phyloP scores from a whole-genome alignment of 2,329 filamentous ascomycete genomes.

The Trichoderma harzianum region DNA sequence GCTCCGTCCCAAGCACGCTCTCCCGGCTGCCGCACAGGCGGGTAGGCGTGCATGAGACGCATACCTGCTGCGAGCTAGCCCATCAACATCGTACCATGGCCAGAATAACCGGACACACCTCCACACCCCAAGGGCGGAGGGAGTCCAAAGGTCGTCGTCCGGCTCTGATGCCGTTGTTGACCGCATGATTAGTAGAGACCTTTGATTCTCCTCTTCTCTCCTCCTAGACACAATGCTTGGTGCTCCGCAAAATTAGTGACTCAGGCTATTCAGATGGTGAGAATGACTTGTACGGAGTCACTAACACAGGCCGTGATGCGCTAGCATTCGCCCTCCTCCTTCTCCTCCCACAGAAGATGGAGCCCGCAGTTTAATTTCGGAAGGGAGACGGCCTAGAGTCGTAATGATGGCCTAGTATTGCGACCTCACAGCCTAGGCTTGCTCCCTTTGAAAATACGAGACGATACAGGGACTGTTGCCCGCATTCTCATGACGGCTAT shows the following conservation, averaged over 20 bases:
- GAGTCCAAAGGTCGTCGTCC: not conserved
- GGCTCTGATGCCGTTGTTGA: not conserved
- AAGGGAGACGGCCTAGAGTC: not conserved
- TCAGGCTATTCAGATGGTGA: not conserved
- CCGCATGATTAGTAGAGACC: not conserved
- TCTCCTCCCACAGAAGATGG: not conserved
- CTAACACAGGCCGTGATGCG: not conserved
- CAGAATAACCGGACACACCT: not conserved
- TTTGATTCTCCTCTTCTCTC: not conserved
- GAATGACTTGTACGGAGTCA: not conserved
- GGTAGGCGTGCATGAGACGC: constrained; percentile 1
- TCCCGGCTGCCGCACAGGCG: not conserved
- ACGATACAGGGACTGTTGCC: not conserved
- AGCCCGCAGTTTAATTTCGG: not conserved
- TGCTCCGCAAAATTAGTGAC: not conserved
- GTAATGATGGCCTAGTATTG: not conserved
- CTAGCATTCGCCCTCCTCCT: not conserved
- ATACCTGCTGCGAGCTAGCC: not conserved
- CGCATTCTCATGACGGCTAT: not conserved
- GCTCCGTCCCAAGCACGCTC: not conserved
- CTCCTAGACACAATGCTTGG: not conserved
- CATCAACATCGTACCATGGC: not conserved
- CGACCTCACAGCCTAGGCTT: not conserved
- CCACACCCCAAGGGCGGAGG: not conserved
- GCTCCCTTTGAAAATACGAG: not conserved